A percentile compares a stretch with the other conserved stretches of the same genome.
phyloP scores from a whole-genome alignment of 352 stramenopile genomes.

The Phytopythium helicoides region DNA sequence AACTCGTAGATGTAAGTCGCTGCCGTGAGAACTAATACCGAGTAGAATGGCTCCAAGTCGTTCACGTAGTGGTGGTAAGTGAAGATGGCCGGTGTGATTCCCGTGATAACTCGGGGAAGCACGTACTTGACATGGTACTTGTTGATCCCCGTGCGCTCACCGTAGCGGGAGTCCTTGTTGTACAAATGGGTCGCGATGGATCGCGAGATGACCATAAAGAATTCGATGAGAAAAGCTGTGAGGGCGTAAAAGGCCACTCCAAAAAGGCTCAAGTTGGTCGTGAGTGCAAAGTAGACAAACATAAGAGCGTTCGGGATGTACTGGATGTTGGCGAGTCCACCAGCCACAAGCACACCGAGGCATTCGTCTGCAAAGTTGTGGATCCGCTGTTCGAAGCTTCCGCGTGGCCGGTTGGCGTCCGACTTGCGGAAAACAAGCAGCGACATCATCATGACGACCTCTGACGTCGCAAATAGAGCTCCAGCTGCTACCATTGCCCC shows the following conservation, averaged over 20 bases:
- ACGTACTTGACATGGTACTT: slow-evolving; percentile 58
- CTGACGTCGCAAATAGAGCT: slow-evolving; percentile 57
- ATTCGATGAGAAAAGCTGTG: slow-evolving; percentile 34
- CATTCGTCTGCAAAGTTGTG: too few relatives aligned
- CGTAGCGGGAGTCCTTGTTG: slow-evolving; percentile 53
- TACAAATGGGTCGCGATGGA: slow-evolving; percentile 60
- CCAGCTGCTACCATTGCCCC: slow-evolving; percentile 67
- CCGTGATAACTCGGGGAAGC: slow-evolving; percentile 33
- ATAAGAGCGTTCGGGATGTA: slow-evolving; percentile 55
- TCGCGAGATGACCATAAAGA: slow-evolving; percentile 39
- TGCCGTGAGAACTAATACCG: slow-evolving; percentile 39
- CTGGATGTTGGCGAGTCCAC: slow-evolving; percentile 60
- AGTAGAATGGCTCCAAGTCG: slow-evolving; percentile 35
- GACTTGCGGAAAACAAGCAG: slow-evolving; percentile 72
- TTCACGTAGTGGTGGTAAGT: slow-evolving; percentile 57
- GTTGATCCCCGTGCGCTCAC: slow-evolving; percentile 40
- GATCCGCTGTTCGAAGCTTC: too few relatives aligned
- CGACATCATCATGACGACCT: slow-evolving; percentile 85
- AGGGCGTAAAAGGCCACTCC: too few relatives aligned
- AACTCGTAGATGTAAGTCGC: slow-evolving; percentile 68
- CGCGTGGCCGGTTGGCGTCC: too few relatives aligned
- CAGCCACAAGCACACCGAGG: too few relatives aligned
- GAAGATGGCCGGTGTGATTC: slow-evolving; percentile 34
- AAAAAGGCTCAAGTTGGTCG: slow-evolving; percentile 45
- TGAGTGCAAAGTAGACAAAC: slow-evolving; percentile 47